Percentiles rank a stretch among this genome's conserved stretches.
phyloP scores from a whole-genome alignment of 495 filamentous ascomycete species.

The Neurospora sp. region DNA sequence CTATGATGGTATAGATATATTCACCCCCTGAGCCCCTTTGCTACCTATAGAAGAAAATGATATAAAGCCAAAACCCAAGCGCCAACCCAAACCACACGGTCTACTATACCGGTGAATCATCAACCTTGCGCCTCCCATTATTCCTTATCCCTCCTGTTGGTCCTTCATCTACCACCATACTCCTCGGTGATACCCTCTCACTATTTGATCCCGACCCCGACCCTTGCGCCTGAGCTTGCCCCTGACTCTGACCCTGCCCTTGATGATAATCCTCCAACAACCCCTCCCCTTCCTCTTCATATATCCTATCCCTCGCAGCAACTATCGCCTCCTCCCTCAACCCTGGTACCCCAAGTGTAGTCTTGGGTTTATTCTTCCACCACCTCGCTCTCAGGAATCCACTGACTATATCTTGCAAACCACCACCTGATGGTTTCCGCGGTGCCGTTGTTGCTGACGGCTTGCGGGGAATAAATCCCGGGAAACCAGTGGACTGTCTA shows the following conservation, averaged over 20 bases:
- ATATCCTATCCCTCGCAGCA: background rate
- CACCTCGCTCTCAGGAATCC: constrained; percentile 31
- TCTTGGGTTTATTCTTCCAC: constrained; percentile 22
- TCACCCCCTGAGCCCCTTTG: background rate
- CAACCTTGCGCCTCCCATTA: background rate
- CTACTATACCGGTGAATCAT: background rate
- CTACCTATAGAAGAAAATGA: background rate
- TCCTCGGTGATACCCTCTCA: background rate
- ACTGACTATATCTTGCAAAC: constrained; percentile 29
- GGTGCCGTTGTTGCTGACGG: background rate
- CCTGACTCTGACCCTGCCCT: background rate
- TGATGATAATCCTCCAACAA: background rate
- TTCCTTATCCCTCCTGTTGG: background rate
- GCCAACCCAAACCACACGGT: background rate
- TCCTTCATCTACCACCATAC: background rate
- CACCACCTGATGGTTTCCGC: constrained; percentile 17
- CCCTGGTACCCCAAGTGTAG: background rate
- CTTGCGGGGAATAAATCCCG: constrained; percentile 39
- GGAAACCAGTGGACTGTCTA: constrained; percentile 44
- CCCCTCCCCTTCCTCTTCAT: background rate
- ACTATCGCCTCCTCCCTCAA: background rate
- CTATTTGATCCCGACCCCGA: background rate
- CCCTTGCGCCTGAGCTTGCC: background rate
- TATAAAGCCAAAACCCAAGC: background rate
- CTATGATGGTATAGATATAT: background rate